Percentiles rank a stretch among this genome's conserved stretches.
phyloP scores from a whole-genome alignment of 768 basidiomycete genomes.

The Trametopsis cervina region DNA sequence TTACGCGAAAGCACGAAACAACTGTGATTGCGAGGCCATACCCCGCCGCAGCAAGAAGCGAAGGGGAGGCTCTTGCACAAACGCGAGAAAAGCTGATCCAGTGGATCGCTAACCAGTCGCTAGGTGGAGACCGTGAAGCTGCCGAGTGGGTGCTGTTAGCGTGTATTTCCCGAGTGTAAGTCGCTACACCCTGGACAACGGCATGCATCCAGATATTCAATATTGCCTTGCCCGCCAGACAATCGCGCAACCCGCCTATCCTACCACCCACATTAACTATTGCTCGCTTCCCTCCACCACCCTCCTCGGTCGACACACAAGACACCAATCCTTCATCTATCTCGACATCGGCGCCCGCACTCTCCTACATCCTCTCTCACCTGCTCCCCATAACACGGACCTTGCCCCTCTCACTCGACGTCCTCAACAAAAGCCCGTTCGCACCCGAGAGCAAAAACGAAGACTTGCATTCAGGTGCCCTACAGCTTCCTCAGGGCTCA shows the following conservation, averaged over 20 bases:
- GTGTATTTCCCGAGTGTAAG: constrained; percentile 58
- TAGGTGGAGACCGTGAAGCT: constrained; percentile 60
- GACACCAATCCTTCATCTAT: not conserved
- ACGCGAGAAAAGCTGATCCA: constrained; percentile 49
- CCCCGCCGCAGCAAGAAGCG: constrained; percentile 21
- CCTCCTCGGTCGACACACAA: constrained; percentile 12
- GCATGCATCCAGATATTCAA: no score
- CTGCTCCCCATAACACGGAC: constrained; percentile 51
- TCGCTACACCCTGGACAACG: no score
- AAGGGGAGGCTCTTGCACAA: constrained; percentile 9
- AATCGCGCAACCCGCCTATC: constrained; percentile 59
- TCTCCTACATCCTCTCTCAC: constrained; percentile 47
- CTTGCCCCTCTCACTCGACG: constrained; percentile 55
- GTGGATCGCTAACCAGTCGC: constrained; percentile 68
- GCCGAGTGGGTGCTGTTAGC: constrained; percentile 73
- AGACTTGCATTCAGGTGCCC: constrained; percentile 65
- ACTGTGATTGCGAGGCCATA: constrained; percentile 35
- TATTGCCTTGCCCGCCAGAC: no score
- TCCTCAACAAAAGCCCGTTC: constrained; percentile 53
- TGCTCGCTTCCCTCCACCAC: constrained; percentile 47
- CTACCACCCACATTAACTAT: constrained; percentile 62
- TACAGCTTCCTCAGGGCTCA: constrained; percentile 64
- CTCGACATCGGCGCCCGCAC: constrained; percentile 30
- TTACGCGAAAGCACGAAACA: constrained; percentile 33
- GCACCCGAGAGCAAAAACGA: constrained; percentile 62